Base-by-base conservation (phyloP, 2,329 filamentous ascomycete genomes). In the Scytalidium lignicola region DNA sequence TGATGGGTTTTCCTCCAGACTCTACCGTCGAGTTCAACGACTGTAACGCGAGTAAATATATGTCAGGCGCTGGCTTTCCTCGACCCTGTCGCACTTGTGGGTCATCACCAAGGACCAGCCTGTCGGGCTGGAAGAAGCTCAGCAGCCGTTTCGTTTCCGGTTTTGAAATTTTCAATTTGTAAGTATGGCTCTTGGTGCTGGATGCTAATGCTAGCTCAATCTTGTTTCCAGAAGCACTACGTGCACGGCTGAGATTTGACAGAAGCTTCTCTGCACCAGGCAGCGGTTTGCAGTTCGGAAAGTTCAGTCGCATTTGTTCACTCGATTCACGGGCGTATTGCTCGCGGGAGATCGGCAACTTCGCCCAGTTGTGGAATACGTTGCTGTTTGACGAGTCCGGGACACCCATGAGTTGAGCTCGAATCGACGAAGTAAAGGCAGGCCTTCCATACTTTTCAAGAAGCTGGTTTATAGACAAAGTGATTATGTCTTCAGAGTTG, bases 401-500 rank as follows among this genome's bases (percentile, higher is more conserved):
- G 15, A 58, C 57, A 20, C 58, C 58, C 55, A 59, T 49, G 17
- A 96, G 75, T 67, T 88, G 86, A 12, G 92, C 90, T 73, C 96
- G 96, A 71, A 97, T 82, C 53, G 80, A 82, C 91, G 92, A 96
- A 2, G 92, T 91, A 18, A 96, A 74, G 15, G 72, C 66, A 2
- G 88, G 86, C 44, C 82, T 82, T 62, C 77, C 79, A 67, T 92
- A 88, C 63, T 86, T 82, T 50, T 77, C 74, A 41, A 97, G 83
- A 41, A 96, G 79, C 18, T 82, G 74, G 70, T 97, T 96, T 54
- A 90, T 85, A 70, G 87, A 86, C 20, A 79, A 65, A 0, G 89
- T 92, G 74, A 96, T 96, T 62, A 96, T 55, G 63, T 97, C 92
- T 73, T 97, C 92, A 28, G 88, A 90, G 69, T 96, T 85, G 65